A percentile compares a stretch with the other conserved stretches of the same genome.
phyloP scores from a whole-genome alignment of 78 protist genomes.

The Protostelium mycophagum region DNA sequence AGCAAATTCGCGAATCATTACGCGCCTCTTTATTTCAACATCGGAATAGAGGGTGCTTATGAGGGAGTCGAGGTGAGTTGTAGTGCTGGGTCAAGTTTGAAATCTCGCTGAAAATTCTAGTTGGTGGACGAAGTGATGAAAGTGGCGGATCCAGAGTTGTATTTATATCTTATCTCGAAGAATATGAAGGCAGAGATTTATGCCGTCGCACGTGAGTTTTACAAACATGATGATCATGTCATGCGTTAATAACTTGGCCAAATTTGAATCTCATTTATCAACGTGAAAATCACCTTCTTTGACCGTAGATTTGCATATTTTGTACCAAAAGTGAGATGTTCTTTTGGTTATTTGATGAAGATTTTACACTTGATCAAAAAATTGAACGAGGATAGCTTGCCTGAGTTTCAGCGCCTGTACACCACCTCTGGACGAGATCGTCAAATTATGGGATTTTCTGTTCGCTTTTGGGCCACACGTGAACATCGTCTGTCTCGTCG shows the following conservation, averaged over 20 bases:
- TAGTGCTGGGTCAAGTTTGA: no score
- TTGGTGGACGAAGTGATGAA: neutral
- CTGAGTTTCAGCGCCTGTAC: slow-evolving; percentile 53
- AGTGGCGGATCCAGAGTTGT: slow-evolving; percentile 11
- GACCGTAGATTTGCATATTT: no score
- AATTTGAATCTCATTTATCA: no score
- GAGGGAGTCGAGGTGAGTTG: slow-evolving; percentile 25
- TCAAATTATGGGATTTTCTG: slow-evolving; percentile 75
- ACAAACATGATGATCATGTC: no score
- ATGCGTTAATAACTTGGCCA: no score
- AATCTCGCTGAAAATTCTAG: neutral
- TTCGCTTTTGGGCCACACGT: slow-evolving; percentile 75
- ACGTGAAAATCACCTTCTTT: no score
- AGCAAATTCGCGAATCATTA: slow-evolving; percentile 6
- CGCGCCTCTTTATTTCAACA: slow-evolving; percentile 45
- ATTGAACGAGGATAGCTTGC: no score
- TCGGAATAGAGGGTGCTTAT: slow-evolving; percentile 62
- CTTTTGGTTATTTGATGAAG: no score
- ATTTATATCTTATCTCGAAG: slow-evolving; percentile 2
- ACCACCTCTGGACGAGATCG: slow-evolving; percentile 67
- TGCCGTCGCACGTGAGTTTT: slow-evolving; percentile 34
- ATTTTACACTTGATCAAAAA: no score
- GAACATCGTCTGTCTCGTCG: slow-evolving; percentile 48
- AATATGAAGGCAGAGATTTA: neutral
- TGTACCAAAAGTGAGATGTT: no score